Evolutionary conservation across 2,329 filamentous ascomycete genomes (phyloP), one percentile per base, ranked within the genome.

Genomic region (Pseudocercospora vitis): DNA sequence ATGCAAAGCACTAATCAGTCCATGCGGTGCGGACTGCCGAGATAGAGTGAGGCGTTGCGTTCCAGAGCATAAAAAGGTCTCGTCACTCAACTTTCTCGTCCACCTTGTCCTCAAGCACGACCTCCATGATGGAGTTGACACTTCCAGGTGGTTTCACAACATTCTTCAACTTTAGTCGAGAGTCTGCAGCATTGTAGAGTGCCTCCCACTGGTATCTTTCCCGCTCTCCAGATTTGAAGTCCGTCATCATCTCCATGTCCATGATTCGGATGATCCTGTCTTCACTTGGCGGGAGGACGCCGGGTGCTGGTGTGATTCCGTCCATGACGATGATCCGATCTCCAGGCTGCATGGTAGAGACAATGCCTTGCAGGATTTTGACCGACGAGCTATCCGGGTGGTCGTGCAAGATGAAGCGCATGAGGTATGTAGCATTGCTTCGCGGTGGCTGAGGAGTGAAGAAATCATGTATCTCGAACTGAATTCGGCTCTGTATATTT

Each of bases 401-500:
- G 45, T 59, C 49, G 40, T 59, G 57, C n/a, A 59, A 28, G 7
- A 59, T 55, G 23, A 42, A 46, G 7, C 48, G 40, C 11, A 59
- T 37, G n/a, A 59, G 57, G 40, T 58, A 59, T 11, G 68, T 54
- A 35, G 68, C 64, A 7, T 65, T 66, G 32, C 56, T 58, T 9
- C 56, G 48, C 12, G 63, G 50, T 3, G 60, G 58, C 35, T 67
- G 56, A 5, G 56, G 48, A 1, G 42, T 58, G 57, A 65, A 67
- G 54, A 67, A 66, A 21, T 67, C 60, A 18, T 66, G 39, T 23
- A 26, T 40, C 11, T 33, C 11, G 44, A 53, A 53, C 4, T 19
- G 9, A 2, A 53, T 35, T 11, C 51, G 44, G 11, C 24, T 14
- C n/a, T 33, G 18, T 12, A 47, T 52, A 8, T 39, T 24, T 32